These are phyloP conservation scores for Hypoxylon sp. DNA, from an alignment of 2,329 filamentous ascomycete species.

Conservation along the genomic window DNA sequence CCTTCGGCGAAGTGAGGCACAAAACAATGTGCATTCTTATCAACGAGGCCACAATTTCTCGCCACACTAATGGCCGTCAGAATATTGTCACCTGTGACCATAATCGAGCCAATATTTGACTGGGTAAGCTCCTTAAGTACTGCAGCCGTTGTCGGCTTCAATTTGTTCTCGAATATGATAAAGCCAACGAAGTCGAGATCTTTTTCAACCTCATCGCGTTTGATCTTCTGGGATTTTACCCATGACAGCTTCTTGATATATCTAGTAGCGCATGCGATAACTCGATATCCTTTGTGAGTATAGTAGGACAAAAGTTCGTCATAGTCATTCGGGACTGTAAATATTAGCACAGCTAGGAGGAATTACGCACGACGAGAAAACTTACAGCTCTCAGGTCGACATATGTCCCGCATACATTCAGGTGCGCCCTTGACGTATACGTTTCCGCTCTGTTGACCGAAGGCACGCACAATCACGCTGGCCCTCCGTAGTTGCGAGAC, in stretches of 20 bases:
- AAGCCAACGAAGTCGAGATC: constrained; percentile 92
- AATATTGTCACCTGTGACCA: constrained; percentile 99
- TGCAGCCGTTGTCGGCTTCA: constrained; percentile 87
- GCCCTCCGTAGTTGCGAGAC: constrained; percentile 92
- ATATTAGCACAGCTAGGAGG: constrained; percentile 37
- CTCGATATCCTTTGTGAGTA: constrained; percentile 95
- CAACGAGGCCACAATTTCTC: constrained; percentile 87
- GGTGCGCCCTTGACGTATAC: constrained; percentile 97
- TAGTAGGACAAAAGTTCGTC: constrained; percentile 91
- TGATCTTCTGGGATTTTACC: constrained; percentile 96
- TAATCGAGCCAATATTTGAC: constrained; percentile 89
- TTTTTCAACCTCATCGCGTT: constrained; percentile 85
- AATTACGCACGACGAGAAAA: constrained; percentile 38
- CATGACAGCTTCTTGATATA: constrained; percentile 90
- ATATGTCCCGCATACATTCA: constrained; percentile 96
- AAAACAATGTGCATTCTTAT: constrained; percentile 88
- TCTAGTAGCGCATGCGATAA: constrained; percentile 94
- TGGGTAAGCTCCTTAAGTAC: constrained; percentile 86
- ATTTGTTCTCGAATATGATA: constrained; percentile 98
- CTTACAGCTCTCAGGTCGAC: constrained; percentile 82
- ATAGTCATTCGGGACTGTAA: constrained; percentile 83
- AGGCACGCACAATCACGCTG: constrained; percentile 91
- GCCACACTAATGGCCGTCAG: constrained; percentile 96
- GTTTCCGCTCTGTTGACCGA: constrained; percentile 85
- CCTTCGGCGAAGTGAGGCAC: constrained; percentile 89